These are phyloP conservation scores for Mucor indicus DNA, from an alignment of 371 early-diverging fungal genomes.

Conservation along the genomic window DNA sequence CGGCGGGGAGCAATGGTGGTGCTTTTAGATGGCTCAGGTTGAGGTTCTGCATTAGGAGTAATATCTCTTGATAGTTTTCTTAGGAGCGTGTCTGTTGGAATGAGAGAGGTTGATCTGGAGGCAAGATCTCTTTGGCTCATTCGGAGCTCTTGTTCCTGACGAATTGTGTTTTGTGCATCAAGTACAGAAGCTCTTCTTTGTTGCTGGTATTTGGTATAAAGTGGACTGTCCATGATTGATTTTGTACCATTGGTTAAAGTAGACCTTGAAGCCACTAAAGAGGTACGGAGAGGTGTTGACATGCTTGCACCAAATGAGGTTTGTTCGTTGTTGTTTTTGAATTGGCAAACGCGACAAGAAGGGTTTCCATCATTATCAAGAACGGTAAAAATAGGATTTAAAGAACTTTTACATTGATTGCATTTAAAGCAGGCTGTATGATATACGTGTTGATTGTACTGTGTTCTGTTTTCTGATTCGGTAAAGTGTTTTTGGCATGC, in stretches of 20 bases:
- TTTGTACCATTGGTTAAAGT: not conserved
- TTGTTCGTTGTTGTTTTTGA: not conserved
- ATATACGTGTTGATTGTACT: conserved; percentile 6
- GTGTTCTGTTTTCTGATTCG: conserved; percentile 2
- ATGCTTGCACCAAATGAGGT: conserved; percentile 1
- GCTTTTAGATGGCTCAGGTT: conserved; percentile 1
- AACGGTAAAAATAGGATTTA: conserved; percentile 6
- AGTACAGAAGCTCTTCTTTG: conserved; percentile 10
- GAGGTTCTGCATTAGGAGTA: not conserved
- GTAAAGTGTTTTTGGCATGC: conserved; percentile 10
- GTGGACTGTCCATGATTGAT: not conserved
- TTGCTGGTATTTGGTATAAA: conserved; percentile 6
- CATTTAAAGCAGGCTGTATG: conserved; percentile 20
- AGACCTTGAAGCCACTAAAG: conserved; percentile 7
- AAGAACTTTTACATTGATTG: conserved; percentile 2
- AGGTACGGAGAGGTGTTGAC: conserved; percentile 12
- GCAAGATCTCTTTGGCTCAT: not conserved
- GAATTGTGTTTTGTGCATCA: not conserved
- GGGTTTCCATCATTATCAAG: conserved; percentile 9
- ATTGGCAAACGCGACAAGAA: conserved; percentile 13
- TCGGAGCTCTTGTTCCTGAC: not conserved
- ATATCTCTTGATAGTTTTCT: no score
- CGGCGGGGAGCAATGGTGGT: conserved; percentile 4
- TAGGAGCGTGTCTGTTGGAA: no score
- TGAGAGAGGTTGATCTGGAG: no score